phyloP scores from a whole-genome alignment of 352 stramenopile genomes.

The Phytophthora foliorum region DNA sequence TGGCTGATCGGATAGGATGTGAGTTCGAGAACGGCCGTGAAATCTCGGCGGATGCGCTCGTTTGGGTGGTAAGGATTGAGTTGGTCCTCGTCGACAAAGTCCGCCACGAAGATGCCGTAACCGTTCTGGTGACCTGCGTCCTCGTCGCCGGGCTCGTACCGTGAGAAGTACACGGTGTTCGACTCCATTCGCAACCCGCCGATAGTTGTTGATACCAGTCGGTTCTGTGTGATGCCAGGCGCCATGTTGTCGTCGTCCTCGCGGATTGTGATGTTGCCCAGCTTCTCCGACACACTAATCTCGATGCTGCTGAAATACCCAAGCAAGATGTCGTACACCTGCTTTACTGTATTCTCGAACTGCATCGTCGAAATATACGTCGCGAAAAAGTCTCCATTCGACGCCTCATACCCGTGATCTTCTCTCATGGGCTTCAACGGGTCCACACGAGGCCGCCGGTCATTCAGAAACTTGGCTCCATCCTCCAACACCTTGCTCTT shows the following conservation, averaged over 20 bases:
- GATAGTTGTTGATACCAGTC: slow-evolving; percentile 45
- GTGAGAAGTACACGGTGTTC: slow-evolving; percentile 50
- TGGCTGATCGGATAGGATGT: slow-evolving; percentile 38
- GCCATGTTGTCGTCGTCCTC: slow-evolving; percentile 53
- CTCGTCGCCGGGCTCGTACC: slow-evolving; percentile 34
- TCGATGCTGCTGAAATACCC: slow-evolving; percentile 54
- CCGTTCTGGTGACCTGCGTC: slow-evolving; percentile 28
- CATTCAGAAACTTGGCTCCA: slow-evolving; percentile 37
- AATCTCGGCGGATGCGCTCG: slow-evolving; percentile 52
- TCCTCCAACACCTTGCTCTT: slow-evolving; percentile 41
- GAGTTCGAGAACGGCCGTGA: slow-evolving; percentile 41
- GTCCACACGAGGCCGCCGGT: slow-evolving; percentile 35
- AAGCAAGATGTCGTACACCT: slow-evolving; percentile 57
- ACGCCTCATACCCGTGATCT: slow-evolving; percentile 44
- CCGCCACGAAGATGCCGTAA: slow-evolving; percentile 51
- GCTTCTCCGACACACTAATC: slow-evolving; percentile 60
- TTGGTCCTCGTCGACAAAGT: slow-evolving; percentile 59
- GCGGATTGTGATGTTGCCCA: slow-evolving; percentile 58
- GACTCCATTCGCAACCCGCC: slow-evolving; percentile 50
- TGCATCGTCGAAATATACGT: slow-evolving; percentile 41
- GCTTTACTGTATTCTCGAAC: slow-evolving; percentile 51
- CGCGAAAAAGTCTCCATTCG: slow-evolving; percentile 41
- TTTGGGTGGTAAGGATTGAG: slow-evolving; percentile 54
- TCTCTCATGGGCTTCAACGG: slow-evolving; percentile 43
- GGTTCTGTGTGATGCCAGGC: slow-evolving; percentile 47